Conservation (phyloP, 495 filamentous ascomycete species). For the Aspergillus funiculosus region DNA sequence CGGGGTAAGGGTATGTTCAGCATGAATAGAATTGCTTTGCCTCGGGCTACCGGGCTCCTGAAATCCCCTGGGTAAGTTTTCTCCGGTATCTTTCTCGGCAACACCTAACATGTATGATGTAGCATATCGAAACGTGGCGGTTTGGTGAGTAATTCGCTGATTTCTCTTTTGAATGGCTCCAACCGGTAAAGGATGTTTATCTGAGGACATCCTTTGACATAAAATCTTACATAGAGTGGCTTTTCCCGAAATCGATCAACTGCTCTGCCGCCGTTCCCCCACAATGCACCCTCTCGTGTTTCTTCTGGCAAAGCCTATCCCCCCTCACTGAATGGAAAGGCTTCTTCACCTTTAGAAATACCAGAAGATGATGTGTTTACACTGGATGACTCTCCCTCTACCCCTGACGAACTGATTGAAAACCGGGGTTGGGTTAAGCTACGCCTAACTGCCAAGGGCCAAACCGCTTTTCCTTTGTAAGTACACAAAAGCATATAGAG, state of each 20-base stretch:
- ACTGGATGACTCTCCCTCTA: background rate
- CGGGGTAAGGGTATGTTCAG: background rate
- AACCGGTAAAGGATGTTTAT: background rate
- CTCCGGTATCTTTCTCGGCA: background rate
- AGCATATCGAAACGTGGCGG: background rate
- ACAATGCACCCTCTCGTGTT: background rate
- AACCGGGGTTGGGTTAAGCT: too few relatives aligned
- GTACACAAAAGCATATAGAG: too few relatives aligned
- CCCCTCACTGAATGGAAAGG: background rate
- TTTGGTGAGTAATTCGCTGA: conserved; percentile 3
- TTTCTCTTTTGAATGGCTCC: background rate
- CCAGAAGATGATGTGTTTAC: background rate
- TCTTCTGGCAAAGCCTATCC: background rate
- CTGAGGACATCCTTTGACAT: background rate
- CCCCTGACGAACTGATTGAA: too few relatives aligned
- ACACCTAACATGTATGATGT: background rate
- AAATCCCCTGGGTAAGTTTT: conserved; percentile 7
- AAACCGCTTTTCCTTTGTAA: too few relatives aligned
- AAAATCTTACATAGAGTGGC: background rate
- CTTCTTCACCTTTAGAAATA: background rate
- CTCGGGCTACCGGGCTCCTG: conserved; percentile 1
- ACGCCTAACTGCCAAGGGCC: too few relatives aligned
- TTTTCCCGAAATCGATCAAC: conserved; percentile 3
- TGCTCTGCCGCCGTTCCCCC: background rate
- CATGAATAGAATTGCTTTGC: conserved; percentile 8